Evolutionary conservation across 31 red algal species (phyloP).

Genomic region (Porphyra umbilicalis): DNA sequence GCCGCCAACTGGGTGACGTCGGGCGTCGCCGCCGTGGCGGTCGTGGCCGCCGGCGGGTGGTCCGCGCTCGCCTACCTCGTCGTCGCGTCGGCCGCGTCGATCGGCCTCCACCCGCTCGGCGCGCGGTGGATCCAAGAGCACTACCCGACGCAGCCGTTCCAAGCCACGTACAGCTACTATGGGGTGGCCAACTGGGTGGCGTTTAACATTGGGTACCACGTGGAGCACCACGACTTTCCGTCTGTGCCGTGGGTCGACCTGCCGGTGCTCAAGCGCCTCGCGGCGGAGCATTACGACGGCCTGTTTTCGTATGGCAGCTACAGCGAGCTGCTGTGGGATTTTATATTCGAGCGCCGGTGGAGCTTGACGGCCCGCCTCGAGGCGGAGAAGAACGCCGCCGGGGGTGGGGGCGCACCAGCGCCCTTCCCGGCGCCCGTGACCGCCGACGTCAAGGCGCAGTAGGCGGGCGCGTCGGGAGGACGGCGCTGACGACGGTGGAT

Average conservation of each 20-base stretch:
- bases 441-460: too few species aligned
- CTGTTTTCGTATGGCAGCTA: constrained; percentile 91
- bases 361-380: constrained; percentile 74
- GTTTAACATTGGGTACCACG: constrained; percentile 98
- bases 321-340: constrained; percentile 78
- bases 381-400: constrained; percentile 38
- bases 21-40: constrained; percentile 7
- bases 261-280: constrained; percentile 60
- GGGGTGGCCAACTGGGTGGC: constrained; percentile 93
- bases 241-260: constrained; percentile 79
- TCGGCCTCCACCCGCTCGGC: constrained; percentile 95
- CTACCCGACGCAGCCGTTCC: constrained; percentile 98
- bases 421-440: neutral
- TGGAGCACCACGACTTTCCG: constrained; percentile 98
- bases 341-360: constrained; percentile 95
- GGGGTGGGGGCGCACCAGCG: neutral
- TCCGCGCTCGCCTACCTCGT: constrained; percentile 53
- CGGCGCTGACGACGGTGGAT: too few species aligned
- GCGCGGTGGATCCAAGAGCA: constrained; percentile 99
- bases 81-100: constrained; percentile 56
- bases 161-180: constrained; percentile 99
- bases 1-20: constrained; percentile 59
- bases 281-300: constrained; percentile 96
- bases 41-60: constrained; percentile 18
- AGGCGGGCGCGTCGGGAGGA: too few species aligned